Evolutionary conservation across 2,329 filamentous ascomycete species (phyloP), one percentile per base, ranked within the genome.

Genomic region (Cercospora sp.): DNA sequence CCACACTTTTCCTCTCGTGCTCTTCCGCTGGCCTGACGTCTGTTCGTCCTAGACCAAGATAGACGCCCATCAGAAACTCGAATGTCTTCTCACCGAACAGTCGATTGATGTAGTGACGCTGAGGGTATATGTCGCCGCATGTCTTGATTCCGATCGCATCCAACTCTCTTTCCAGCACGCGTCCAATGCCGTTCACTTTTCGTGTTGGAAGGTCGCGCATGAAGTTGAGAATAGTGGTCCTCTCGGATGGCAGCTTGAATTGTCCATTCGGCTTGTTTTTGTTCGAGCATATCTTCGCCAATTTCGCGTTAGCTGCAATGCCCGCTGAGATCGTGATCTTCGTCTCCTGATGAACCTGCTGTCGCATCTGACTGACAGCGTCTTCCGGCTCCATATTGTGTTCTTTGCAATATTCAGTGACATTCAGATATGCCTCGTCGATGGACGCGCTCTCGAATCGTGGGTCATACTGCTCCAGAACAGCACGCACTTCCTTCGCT

Each of bases 201-300:
- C 95, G 87, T 0, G 93, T 93, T 0, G 94, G 90, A 26, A 99
- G 83, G 32, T 90, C 86, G 10, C 86, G 85, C 91, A 98, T 97
- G 77, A 98, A 0, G 85, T 67, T 82, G 86, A 98, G 89, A 68
- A 99, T 93, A 0, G 88, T 85, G 28, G 82, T 81, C 9, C 94
- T 86, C 49, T 97, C 90, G 63, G 86, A 91, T 0, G 90, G 85
- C 1, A 98, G 82, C 9, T 87, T 81, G 74, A 91, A 98, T 77
- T 98, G 95, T 0, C 95, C 95, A 74, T 99, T 97, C 0, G 95
- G 95, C 77, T 99, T 99, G 80, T 98, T 97, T 79, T 91, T 88
- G 77, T 99, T 97, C 18, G 93, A 97, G 74, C 91, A 93, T 34
- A 99, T 97, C 80, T 99, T 99, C 32, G 95, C 94, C 13, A 99